Base-by-base conservation (phyloP, 1,139 yeast species). In the Sugiyamaella castrensis region DNA sequence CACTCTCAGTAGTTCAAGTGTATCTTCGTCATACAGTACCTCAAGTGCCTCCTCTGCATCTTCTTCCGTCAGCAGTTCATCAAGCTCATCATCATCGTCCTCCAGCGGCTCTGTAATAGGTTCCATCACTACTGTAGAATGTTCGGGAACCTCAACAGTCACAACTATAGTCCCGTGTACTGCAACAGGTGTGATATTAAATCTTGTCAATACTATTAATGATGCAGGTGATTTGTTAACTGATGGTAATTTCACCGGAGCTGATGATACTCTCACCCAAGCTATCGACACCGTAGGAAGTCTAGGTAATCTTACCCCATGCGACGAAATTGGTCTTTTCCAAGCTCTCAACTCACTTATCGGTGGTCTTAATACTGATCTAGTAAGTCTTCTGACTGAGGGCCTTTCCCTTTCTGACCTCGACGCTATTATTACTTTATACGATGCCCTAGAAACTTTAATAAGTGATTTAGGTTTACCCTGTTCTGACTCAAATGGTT, bases 121-220 rank as follows among this genome's bases (percentile, higher is more conserved):
- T 15, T 41, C 45, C 27, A 31, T 41, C 34, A 41, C 39, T 24
- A 34, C 29, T 12, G 35, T 39, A 6, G 45, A 41, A 16, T 41
- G 45, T n/a, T 33, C 38, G 9, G 45, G 45, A 6, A 34, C 45
- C n/a, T 33, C 45, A n/a, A 34, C 45, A 27, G 39, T 34, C 13
- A 24, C 31, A 4, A 41, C 45, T 6, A 39, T 41, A 10, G 45
- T 41, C 15, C 39, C 45, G 11, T 41, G 45, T 41, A 41, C 45
- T 34, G 45, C 45, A 7, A 41, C 36, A 7, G 45, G 45, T 13
- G 32, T 34, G 12, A 39, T 41, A 13, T 37, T 41, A 11, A 41
- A 26, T 24, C 35, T 41, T 13, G 45, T 41, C 13, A 41, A 30
- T 24, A 41, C 39, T 12, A 41, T 41, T 39, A 41, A 41, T 15